Evolutionary conservation across 257 asterid species (phyloP), one percentile per base, ranked within the genome.

Genomic region (Voacanga thouarsii): DNA sequence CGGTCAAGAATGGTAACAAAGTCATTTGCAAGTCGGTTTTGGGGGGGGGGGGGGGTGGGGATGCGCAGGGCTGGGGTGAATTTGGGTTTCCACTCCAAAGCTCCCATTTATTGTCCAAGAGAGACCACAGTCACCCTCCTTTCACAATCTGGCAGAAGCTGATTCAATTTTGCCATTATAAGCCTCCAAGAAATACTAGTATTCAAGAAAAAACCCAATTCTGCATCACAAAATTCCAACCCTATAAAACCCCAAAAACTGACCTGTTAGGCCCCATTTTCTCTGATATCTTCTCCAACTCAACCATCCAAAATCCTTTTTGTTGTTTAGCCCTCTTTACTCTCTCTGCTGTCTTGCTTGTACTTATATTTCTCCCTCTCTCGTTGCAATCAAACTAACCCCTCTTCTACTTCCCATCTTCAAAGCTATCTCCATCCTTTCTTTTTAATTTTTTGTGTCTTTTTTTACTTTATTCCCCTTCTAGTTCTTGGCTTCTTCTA

Each of bases 231-330:
- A 82, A 68, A 82, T 64, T 68, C 80, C 80, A 82, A 78, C 51
- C 39, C 74, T 69, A 78, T 33, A 15, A 60, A 57, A 60, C 69
- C 26, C 71, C 71, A 65, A 16, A 65, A 65, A 30, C 73, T 61
- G 41, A 60, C 49, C 71, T 12, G 12, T 9, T n/a, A 68, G 82
- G 82, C 65, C 85, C 82, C 82, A 75, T 74, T 71, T 50, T 73
- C 55, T 39, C 67, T 43, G 76, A 75, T 75, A 66, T 47, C 73
- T 71, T 75, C 28, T 37, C 61, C 82, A 72, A 76, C 82, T 77
- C 82, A 77, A 49, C 79, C 77, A 80, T 79, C 78, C 81, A 79
- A 79, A 66, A 72, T 76, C 74, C 73, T 80, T 83, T 80, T 77
- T 83, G 86, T 80, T 77, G 73, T 51, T 2, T 77, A 76, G 82